These are phyloP conservation scores for Lonicera japonica DNA, from an alignment of 129 eudicot genomes.

Conservation along the genomic window DNA sequence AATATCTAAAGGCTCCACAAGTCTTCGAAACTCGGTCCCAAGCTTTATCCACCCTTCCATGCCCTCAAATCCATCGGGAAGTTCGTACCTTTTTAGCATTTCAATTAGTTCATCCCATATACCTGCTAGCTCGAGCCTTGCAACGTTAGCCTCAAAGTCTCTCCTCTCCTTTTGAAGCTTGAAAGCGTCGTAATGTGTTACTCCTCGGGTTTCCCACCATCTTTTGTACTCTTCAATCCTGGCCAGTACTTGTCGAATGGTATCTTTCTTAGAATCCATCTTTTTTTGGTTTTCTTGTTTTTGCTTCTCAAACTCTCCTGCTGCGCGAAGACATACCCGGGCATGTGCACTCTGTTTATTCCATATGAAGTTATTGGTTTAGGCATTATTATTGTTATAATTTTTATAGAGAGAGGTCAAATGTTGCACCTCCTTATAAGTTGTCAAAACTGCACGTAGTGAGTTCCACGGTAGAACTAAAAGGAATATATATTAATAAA, in stretches of 20 bases:
- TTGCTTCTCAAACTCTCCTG: slow-evolving; percentile 75
- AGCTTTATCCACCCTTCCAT: slow-evolving; percentile 64
- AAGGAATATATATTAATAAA: too few relatives aligned
- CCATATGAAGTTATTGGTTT: not conserved
- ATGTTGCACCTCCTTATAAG: too few relatives aligned
- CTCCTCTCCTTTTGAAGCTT: slow-evolving; percentile 54
- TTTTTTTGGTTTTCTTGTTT: slow-evolving; percentile 40
- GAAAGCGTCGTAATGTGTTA: slow-evolving; percentile 78
- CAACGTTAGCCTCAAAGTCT: slow-evolving; percentile 69
- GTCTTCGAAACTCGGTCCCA: slow-evolving; percentile 57
- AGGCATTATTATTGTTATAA: too few relatives aligned
- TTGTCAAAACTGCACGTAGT: too few relatives aligned
- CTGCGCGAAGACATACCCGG: slow-evolving; percentile 75
- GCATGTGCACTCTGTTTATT: slow-evolving; percentile 60
- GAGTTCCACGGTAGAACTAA: too few relatives aligned
- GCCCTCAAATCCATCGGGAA: slow-evolving; percentile 84
- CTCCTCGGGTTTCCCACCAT: slow-evolving; percentile 36
- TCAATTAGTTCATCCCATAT: slow-evolving; percentile 91
- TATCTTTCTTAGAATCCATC: slow-evolving; percentile 38
- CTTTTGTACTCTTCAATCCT: slow-evolving; percentile 53
- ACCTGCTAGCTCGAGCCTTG: slow-evolving; percentile 77
- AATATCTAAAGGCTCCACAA: slow-evolving; percentile 81
- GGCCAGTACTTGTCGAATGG: slow-evolving; percentile 25
- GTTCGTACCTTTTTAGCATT: slow-evolving; percentile 79
- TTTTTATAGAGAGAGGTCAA: too few relatives aligned